Conservation (phyloP, 768 basidiomycete genomes). For the Lentinula aciculospora region DNA sequence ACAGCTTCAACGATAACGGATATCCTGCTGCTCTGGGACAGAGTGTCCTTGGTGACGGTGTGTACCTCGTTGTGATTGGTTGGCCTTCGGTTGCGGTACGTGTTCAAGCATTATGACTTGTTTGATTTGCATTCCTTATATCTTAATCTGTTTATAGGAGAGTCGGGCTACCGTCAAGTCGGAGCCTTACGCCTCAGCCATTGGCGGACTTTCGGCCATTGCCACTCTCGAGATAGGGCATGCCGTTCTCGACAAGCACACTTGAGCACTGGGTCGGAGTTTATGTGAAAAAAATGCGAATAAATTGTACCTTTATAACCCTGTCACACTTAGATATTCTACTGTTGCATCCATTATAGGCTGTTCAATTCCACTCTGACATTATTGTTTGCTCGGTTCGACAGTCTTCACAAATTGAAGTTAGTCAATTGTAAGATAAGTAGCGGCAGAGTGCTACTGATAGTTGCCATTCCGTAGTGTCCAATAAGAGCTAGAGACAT, state of each 20-base stretch:
- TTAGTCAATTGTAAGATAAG: too few species aligned
- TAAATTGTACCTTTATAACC: too few species aligned
- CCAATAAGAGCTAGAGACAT: too few species aligned
- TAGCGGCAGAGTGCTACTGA: too few species aligned
- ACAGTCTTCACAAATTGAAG: too few species aligned
- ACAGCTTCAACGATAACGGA: neutral
- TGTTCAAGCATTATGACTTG: neutral
- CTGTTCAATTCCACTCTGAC: too few species aligned
- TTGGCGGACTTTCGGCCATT: neutral
- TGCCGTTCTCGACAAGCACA: neutral
- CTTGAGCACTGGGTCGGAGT: neutral
- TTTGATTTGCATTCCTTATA: neutral
- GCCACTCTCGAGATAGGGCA: neutral
- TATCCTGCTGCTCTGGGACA: neutral
- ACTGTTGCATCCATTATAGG: too few species aligned
- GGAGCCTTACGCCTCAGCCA: neutral
- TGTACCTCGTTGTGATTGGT: neutral
- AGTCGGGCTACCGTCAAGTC: neutral
- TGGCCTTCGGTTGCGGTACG: constrained; percentile 3
- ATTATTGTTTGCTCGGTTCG: too few species aligned
- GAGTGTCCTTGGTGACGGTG: neutral
- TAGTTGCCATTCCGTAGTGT: too few species aligned
- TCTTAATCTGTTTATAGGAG: neutral
- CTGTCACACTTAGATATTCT: too few species aligned
- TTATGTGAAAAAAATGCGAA: neutral